Evolutionary conservation across 805 yeast genomes (phyloP).

Genomic region (Crinitomyces ghanaensis): DNA sequence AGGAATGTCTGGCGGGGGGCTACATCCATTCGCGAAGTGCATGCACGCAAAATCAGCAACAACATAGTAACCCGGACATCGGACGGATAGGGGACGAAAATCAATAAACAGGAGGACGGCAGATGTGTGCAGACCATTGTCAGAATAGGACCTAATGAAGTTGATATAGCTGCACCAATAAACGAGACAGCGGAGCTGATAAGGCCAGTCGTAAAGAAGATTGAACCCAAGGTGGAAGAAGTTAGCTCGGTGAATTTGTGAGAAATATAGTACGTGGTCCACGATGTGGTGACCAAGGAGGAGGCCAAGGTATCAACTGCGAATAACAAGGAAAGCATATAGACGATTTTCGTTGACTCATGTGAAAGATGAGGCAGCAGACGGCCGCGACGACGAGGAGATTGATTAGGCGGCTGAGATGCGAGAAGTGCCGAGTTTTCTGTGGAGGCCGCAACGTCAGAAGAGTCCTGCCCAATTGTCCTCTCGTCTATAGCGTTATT

Average conservation of each 20-base stretch:
- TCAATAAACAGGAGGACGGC: constrained; percentile 58
- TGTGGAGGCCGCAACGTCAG: no score
- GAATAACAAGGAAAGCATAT: constrained; percentile 30
- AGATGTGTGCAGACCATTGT: constrained; percentile 66
- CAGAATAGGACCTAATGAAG: constrained; percentile 59
- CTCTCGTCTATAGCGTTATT: no score
- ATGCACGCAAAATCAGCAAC: constrained; percentile 43
- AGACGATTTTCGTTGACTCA: constrained; percentile 19
- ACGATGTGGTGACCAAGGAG: constrained; percentile 72
- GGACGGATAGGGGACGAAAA: constrained; percentile 40
- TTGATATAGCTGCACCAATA: constrained; percentile 31
- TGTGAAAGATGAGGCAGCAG: constrained; percentile 17
- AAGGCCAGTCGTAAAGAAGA: constrained; percentile 55
- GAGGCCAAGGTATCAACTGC: constrained; percentile 77
- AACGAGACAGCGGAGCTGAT: constrained; percentile 53
- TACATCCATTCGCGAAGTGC: constrained; percentile 72
- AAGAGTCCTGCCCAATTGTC: no score
- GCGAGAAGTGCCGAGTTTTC: no score
- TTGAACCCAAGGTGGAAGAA: constrained; percentile 49
- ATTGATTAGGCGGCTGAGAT: neutral
- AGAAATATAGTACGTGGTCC: constrained; percentile 72
- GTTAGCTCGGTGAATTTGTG: constrained; percentile 36
- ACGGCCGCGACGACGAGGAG: neutral
- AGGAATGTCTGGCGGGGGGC: constrained; percentile 77
- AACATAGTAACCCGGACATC: constrained; percentile 33